Conservation (phyloP, 2,329 filamentous ascomycete genomes). For the Colletotrichum sp. region DNA sequence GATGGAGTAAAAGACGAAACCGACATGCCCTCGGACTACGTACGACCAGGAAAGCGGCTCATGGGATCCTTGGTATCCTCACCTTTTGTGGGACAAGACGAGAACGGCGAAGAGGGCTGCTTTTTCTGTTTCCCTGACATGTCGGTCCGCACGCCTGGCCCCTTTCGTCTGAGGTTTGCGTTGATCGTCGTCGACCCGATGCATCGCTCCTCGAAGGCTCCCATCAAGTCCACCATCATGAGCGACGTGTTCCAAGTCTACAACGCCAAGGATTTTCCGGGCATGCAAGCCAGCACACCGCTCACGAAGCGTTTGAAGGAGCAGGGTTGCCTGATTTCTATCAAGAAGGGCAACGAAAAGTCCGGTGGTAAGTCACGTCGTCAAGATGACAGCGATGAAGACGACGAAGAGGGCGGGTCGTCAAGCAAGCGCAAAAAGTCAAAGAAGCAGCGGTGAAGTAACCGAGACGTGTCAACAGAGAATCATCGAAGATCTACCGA, state of each 20-base stretch:
- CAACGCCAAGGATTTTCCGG: conserved; percentile 85
- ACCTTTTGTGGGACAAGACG: conserved; percentile 78
- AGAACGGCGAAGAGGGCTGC: conserved; percentile 74
- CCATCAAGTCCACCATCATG: conserved; percentile 56
- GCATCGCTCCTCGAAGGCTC: conserved; percentile 58
- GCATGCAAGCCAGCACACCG: conserved; percentile 79
- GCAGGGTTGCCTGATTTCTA: conserved; percentile 83
- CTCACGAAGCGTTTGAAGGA: conserved; percentile 77
- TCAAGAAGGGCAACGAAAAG: conserved; percentile 84
- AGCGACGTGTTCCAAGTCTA: conserved; percentile 80
- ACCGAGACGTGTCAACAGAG: not conserved
- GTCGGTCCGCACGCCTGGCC: conserved; percentile 77
- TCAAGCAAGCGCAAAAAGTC: conserved; percentile 13
- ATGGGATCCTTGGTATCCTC: conserved; percentile 83
- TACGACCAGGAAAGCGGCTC: conserved; percentile 73
- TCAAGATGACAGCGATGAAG: conserved; percentile 49
- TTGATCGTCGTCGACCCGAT: conserved; percentile 71
- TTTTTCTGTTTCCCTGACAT: conserved; percentile 89
- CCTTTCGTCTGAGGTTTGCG: conserved; percentile 77
- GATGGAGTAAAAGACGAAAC: conserved; percentile 71
- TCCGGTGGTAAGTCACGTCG: conserved; percentile 36
- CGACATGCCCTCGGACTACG: conserved; percentile 73
- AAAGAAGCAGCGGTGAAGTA: conserved; percentile 7
- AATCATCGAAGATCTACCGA: not conserved
- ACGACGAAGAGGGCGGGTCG: conserved; percentile 42